Evolutionary conservation across 192 early-diverging fungal species (phyloP).

Genomic region (Gonapodya prolifera): DNA sequence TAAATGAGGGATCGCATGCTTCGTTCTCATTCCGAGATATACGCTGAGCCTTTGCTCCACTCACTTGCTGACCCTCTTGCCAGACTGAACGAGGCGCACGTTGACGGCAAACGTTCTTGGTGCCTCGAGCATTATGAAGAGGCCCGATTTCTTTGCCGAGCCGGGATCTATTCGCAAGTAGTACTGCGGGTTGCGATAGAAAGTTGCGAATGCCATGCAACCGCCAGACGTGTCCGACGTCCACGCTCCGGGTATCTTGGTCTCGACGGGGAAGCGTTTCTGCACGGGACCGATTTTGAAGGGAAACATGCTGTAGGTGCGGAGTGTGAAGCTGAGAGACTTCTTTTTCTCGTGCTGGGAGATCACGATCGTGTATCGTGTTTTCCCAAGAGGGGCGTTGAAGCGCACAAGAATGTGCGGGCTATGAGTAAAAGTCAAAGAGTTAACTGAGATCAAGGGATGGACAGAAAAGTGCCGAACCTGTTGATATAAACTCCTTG

Average conservation of each 20-base stretch:
- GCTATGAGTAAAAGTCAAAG: background rate
- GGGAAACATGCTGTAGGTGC: slow-evolving; percentile 49
- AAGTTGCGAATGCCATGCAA: slow-evolving; percentile 51
- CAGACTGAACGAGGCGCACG: slow-evolving; percentile 52
- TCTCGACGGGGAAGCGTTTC: slow-evolving; percentile 34
- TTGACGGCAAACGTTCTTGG: slow-evolving; percentile 51
- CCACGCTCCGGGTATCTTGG: slow-evolving; percentile 54
- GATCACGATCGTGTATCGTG: slow-evolving; percentile 61
- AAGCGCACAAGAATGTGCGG: slow-evolving; percentile 30
- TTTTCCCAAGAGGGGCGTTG: slow-evolving; percentile 38
- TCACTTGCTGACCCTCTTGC: slow-evolving; percentile 57
- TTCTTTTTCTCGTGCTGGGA: slow-evolving; percentile 62
- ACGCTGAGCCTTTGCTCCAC: no score
- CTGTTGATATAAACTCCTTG: slow-evolving; percentile 73
- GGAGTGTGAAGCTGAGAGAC: slow-evolving; percentile 62
- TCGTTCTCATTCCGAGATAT: no score
- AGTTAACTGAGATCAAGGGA: background rate
- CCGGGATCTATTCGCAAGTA: slow-evolving; percentile 30
- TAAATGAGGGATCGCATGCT: no score
- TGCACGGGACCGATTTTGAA: slow-evolving; percentile 52
- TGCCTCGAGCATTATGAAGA: slow-evolving; percentile 52
- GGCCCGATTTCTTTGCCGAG: slow-evolving; percentile 7
- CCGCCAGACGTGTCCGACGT: slow-evolving; percentile 64
- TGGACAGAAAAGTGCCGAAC: background rate
- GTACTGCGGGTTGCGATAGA: slow-evolving; percentile 71